A percentile compares a stretch with the other conserved stretches of the same genome.
phyloP scores from a whole-genome alignment of 2,329 filamentous ascomycete species.

The Rhynchosporium secalis region DNA sequence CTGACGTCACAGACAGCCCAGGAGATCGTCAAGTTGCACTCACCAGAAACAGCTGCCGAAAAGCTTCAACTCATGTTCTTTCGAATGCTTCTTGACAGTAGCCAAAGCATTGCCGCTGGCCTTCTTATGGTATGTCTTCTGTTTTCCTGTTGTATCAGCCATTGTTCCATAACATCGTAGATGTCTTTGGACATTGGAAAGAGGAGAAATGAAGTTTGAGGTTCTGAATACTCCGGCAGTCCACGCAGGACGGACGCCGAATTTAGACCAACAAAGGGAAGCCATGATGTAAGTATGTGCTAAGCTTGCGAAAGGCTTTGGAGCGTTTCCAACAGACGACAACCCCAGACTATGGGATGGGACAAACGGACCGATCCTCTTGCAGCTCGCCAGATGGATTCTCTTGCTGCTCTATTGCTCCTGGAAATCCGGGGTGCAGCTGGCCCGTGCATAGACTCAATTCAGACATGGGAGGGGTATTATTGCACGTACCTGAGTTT shows the following conservation, averaged over 20 bases:
- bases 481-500: slow-evolving; percentile 50
- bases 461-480: not conserved
- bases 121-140: slow-evolving; percentile 71
- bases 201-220: not conserved
- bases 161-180: slow-evolving; percentile 46
- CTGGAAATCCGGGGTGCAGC: slow-evolving; percentile 13
- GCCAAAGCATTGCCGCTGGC: slow-evolving; percentile 68
- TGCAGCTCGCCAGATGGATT: slow-evolving; percentile 4
- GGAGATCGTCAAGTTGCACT: slow-evolving; percentile 32
- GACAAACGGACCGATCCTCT: not conserved
- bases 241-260: slow-evolving; percentile 16
- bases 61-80: slow-evolving; percentile 70
- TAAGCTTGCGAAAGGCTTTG: not conserved
- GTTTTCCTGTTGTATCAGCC: slow-evolving; percentile 45
- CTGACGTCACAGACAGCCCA: slow-evolving; percentile 21
- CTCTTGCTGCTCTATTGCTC: slow-evolving; percentile 15
- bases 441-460: slow-evolving; percentile 14
- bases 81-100: slow-evolving; percentile 70
- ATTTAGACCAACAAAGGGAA: not conserved
- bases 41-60: slow-evolving; percentile 86
- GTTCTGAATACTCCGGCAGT: not conserved
- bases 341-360: not conserved
- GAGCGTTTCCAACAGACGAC: not conserved
- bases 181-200: slow-evolving; percentile 13
- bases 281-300: slow-evolving; percentile 4